phyloP scores from a whole-genome alignment of 2,329 filamentous ascomycete species.

The Fusarium redolens region DNA sequence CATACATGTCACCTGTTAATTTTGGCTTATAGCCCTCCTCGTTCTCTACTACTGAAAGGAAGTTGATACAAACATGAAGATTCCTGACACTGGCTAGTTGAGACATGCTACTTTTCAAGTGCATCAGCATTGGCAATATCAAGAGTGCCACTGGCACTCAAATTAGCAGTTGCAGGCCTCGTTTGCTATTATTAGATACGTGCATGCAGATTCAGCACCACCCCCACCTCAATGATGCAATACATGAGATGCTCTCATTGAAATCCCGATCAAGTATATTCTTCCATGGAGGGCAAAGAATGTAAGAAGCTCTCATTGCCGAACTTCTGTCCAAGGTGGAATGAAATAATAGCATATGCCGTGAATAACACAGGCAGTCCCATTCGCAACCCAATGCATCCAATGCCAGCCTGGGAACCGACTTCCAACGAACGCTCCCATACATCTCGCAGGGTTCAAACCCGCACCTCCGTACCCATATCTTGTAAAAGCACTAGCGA shows the following conservation, averaged over 20 bases:
- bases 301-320: background rate
- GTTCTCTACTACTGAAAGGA: background rate
- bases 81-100: background rate
- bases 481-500: slow-evolving; percentile 47
- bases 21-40: background rate
- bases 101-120: background rate
- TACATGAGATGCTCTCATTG: background rate
- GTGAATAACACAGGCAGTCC: slow-evolving; percentile 22
- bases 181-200: background rate
- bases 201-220: background rate
- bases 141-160: background rate
- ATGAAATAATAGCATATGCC: slow-evolving; percentile 32
- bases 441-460: slow-evolving; percentile 39
- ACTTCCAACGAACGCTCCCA: slow-evolving; percentile 37
- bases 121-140: background rate
- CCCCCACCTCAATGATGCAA: background rate
- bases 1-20: background rate
- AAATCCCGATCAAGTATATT: background rate
- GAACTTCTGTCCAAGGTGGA: slow-evolving; percentile 31
- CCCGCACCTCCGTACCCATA: slow-evolving; percentile 42
- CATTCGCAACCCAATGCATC: slow-evolving; percentile 42
- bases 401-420: slow-evolving; percentile 41
- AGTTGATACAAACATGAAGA: background rate
- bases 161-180: background rate
- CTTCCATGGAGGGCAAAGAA: background rate